Percentiles rank a stretch among this genome's conserved stretches.
Conservation (phyloP, 2,329 filamentous ascomycete species). For the Tolypocladium inflatum region DNA sequence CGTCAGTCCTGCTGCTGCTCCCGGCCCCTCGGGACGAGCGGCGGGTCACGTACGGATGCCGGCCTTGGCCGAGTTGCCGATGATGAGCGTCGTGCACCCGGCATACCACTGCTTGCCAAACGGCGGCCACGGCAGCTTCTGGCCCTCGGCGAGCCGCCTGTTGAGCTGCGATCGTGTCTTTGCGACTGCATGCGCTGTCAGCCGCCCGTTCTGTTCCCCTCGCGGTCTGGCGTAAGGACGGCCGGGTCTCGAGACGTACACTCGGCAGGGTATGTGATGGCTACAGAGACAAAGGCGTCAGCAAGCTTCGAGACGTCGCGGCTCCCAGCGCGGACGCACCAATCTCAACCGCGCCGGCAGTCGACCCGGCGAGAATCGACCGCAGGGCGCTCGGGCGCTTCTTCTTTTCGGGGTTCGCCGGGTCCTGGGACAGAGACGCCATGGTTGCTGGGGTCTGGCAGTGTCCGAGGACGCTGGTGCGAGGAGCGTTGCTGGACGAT, state of each 20-base stretch:
- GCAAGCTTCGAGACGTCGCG: slow-evolving; percentile 14
- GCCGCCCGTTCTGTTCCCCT: not conserved
- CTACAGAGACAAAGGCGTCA: slow-evolving; percentile 16
- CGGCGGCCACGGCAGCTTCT: slow-evolving; percentile 90
- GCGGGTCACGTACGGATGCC: slow-evolving; percentile 63
- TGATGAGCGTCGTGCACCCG: slow-evolving; percentile 91
- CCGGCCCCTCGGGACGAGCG: not conserved
- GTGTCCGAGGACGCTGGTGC: not conserved
- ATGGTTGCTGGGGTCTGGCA: slow-evolving; percentile 10
- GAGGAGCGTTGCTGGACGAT: not conserved
- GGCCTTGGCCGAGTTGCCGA: slow-evolving; percentile 93
- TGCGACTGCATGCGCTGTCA: slow-evolving; percentile 50
- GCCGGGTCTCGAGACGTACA: slow-evolving; percentile 43
- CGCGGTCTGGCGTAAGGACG: not conserved
- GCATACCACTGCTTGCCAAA: slow-evolving; percentile 96
- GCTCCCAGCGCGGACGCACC: slow-evolving; percentile 36
- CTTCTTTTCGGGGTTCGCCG: slow-evolving; percentile 17
- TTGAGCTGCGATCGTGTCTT: slow-evolving; percentile 95
- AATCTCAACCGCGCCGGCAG: slow-evolving; percentile 93
- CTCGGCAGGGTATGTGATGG: slow-evolving; percentile 91
- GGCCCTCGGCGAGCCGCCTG: slow-evolving; percentile 63
- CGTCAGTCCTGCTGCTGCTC: slow-evolving; percentile 4
- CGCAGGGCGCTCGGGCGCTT: slow-evolving; percentile 68
- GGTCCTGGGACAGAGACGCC: slow-evolving; percentile 16
- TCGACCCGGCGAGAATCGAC: slow-evolving; percentile 83